A percentile compares a stretch with the other conserved stretches of the same genome.
These are phyloP conservation scores for Lindgomyces ingoldianus DNA, from an alignment of 495 filamentous ascomycete genomes.

Conservation along the genomic window DNA sequence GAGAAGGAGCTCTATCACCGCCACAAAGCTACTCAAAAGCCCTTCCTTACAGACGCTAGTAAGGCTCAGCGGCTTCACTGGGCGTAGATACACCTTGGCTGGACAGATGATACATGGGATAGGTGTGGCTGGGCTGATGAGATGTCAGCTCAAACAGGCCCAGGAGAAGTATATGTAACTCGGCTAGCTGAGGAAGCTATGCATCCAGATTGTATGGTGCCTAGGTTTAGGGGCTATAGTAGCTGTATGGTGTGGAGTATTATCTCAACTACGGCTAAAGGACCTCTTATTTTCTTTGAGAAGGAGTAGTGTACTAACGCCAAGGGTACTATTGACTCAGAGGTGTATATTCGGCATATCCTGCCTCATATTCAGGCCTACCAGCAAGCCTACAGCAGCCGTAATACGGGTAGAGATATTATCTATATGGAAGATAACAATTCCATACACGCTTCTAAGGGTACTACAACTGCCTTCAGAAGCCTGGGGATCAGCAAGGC, in stretches of 20 bases:
- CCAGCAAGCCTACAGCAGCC: neutral
- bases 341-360: conserved; percentile 9
- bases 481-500: neutral
- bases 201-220: neutral
- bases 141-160: conserved; percentile 1
- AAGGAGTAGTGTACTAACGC: neutral
- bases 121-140: neutral
- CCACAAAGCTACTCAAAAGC: conserved; percentile 1
- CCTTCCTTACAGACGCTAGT: neutral
- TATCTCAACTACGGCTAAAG: neutral
- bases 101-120: neutral
- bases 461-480: neutral
- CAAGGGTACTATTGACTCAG: conserved; percentile 3
- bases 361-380: neutral
- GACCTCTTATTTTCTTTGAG: conserved; percentile 2
- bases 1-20: no score
- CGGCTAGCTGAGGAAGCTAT: neutral
- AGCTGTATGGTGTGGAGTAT: conserved; percentile 8
- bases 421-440: conserved; percentile 6
- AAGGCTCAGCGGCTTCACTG: neutral
- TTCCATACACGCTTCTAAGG: conserved; percentile 3
- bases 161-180: conserved; percentile 3
- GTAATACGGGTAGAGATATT: neutral
- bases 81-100: neutral
- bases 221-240: neutral